Percentiles rank a stretch among this genome's conserved stretches.
Conservation (phyloP, 2,329 filamentous ascomycete species). For the Pleochaeta shiraiana region DNA sequence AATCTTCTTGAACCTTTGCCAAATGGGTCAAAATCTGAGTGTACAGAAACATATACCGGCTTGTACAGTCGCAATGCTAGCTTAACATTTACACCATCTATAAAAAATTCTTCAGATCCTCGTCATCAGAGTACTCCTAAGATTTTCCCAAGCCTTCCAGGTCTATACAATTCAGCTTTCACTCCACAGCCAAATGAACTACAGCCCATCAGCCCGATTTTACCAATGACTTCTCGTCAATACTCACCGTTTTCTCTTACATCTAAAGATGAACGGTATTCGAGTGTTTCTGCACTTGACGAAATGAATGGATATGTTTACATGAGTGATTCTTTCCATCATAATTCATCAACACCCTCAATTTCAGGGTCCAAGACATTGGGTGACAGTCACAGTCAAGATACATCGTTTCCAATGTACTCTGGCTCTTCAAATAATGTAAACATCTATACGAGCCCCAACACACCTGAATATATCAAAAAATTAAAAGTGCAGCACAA, state of each 20-base stretch:
- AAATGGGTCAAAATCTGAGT: conserved; percentile 18
- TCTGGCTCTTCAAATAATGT: too few species aligned
- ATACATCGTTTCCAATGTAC: too few species aligned
- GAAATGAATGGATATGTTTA: conserved; percentile 1
- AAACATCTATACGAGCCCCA: too few species aligned
- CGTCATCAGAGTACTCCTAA: conserved; percentile 16
- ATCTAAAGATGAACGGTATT: conserved; percentile 10
- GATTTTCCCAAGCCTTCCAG: conserved; percentile 20
- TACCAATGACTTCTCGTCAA: conserved; percentile 15
- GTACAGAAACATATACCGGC: conserved; percentile 28
- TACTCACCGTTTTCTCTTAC: conserved; percentile 17
- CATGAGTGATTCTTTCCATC: neutral
- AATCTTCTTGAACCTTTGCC: conserved; percentile 23
- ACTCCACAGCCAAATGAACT: conserved; percentile 23
- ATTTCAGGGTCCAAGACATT: neutral
- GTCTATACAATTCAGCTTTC: conserved; percentile 25
- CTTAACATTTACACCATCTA: conserved; percentile 22
- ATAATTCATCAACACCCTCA: neutral
- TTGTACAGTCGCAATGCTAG: conserved; percentile 29
- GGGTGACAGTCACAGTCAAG: too few species aligned
- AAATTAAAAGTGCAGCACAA: too few species aligned
- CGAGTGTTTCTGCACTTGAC: conserved; percentile 13
- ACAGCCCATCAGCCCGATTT: conserved; percentile 19
- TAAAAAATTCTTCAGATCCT: conserved; percentile 18
- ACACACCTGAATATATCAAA: too few species aligned